Evolutionary conservation across 495 filamentous ascomycete species (phyloP).

Genomic region (Penicillium paradoxum): DNA sequence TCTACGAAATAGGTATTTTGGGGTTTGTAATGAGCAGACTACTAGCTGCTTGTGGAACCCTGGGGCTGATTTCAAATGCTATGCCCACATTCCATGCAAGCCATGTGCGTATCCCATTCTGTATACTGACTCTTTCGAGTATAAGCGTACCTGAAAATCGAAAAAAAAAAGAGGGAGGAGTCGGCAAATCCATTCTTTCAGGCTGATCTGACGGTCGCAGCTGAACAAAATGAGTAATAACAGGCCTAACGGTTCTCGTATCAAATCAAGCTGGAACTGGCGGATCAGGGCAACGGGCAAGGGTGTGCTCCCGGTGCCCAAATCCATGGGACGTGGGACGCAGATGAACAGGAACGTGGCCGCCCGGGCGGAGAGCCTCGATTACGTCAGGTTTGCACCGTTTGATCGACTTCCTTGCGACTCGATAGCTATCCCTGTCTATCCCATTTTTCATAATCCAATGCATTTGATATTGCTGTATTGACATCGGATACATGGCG

Average conservation of each 20-base stretch:
- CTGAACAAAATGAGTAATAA: neutral
- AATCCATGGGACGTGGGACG: neutral
- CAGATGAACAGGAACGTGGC: neutral
- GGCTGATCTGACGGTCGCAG: constrained; percentile 3
- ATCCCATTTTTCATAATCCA: neutral
- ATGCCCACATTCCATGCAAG: neutral
- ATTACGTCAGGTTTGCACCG: constrained; percentile 17
- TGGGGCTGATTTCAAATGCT: constrained; percentile 7
- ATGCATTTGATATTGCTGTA: constrained; percentile 13
- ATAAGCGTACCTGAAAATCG: neutral
- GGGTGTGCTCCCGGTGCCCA: neutral
- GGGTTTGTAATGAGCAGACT: neutral
- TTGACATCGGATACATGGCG: constrained; percentile 20
- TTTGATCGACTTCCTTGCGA: constrained; percentile 5
- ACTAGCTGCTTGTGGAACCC: constrained; percentile 2
- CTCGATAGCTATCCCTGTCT: neutral
- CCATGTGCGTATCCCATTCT: neutral
- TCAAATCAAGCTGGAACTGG: neutral
- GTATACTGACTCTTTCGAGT: neutral
- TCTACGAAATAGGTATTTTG: neutral
- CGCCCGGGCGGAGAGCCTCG: neutral
- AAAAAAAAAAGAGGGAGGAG: neutral
- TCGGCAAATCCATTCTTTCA: neutral
- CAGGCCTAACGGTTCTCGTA: neutral
- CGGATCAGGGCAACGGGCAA: neutral